Evolutionary conservation across 2,329 filamentous ascomycete genomes (phyloP), one percentile per base, ranked within the genome.

Genomic region (Aspergillus sp.): DNA sequence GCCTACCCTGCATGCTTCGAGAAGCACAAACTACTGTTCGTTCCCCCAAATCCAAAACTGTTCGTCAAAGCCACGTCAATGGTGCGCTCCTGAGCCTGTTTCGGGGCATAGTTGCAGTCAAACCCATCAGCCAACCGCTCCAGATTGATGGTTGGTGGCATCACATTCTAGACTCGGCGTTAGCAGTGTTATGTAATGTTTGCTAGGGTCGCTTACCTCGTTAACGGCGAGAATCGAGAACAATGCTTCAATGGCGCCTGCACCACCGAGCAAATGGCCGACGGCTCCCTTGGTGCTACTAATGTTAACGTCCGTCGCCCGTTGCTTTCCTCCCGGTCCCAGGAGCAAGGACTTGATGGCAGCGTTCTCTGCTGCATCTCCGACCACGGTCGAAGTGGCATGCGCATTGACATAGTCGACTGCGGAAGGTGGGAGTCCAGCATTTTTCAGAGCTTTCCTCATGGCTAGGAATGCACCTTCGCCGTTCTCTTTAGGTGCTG

Each of bases 1-100:
- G 48, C 30, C 55, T 44, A 56, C n/a, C 39, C 19, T 19, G 17
- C 59, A 53, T 57, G 68, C 56, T 66, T 71, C 5, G 73, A 68
- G 69, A 98, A 94, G 55, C 92, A 92, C 39, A 99, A 80, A 57
- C 88, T 92, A 44, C 94, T 93, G 78, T 99, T 99, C 1, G 94
- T 98, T 15, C 95, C 95, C 10, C 95, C 95, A 79, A 99, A 99
- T 0, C 95, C 95, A 78, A 99, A 99, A 73, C 94, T 98, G 71
- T 99, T 99, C 3, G 91, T 95, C 60, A 99, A 70, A 5, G 90
- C 91, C 21, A 94, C 88, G 59, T 86, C 80, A 10, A 98, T 86
- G 2, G 81, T 73, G 65, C 86, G 88, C 55, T 89, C 76, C 75
- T 97, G 93, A 0, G 92, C 83, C 49, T 81, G 72, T 3, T 87